phyloP scores from a whole-genome alignment of 805 yeast species.

The Starmerella khaoyaiensis region DNA sequence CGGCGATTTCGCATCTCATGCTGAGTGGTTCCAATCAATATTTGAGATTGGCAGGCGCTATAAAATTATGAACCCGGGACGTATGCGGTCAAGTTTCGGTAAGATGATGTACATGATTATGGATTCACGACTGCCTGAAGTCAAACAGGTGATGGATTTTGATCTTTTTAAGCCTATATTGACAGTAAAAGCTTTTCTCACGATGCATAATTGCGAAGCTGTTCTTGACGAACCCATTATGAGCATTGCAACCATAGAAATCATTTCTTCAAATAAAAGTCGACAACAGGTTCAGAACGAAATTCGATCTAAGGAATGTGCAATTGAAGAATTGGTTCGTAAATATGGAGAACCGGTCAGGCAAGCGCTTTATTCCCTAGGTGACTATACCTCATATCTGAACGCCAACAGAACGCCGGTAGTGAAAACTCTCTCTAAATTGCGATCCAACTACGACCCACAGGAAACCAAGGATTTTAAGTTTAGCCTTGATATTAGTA shows the following conservation, averaged over 20 bases:
- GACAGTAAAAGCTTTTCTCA: constrained; percentile 43
- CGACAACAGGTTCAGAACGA: constrained; percentile 43
- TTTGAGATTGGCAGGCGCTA: constrained; percentile 73
- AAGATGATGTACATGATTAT: constrained; percentile 71
- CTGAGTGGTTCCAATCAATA: constrained; percentile 56
- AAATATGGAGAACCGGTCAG: constrained; percentile 35
- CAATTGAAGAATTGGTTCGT: constrained; percentile 47
- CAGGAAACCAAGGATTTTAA: constrained; percentile 1
- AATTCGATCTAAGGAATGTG: constrained; percentile 53
- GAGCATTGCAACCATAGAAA: constrained; percentile 54
- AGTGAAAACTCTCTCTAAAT: constrained; percentile 42
- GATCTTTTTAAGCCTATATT: constrained; percentile 60
- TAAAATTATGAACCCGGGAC: constrained; percentile 74
- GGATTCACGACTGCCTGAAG: constrained; percentile 68
- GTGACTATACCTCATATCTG: constrained; percentile 64
- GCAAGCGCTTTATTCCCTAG: constrained; percentile 61
- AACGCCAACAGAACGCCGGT: constrained; percentile 59
- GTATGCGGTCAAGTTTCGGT: constrained; percentile 67
- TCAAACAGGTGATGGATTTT: constrained; percentile 58
- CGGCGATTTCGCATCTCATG: constrained; percentile 55
- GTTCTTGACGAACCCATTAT: constrained; percentile 48
- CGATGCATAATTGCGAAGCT: constrained; percentile 29
- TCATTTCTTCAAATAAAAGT: constrained; percentile 45
- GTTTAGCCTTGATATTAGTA: constrained; percentile 47
- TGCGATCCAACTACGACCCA: constrained; percentile 36